Evolutionary conservation across 2,329 filamentous ascomycete genomes (phyloP).

Genomic region (Xylaria sp.): DNA sequence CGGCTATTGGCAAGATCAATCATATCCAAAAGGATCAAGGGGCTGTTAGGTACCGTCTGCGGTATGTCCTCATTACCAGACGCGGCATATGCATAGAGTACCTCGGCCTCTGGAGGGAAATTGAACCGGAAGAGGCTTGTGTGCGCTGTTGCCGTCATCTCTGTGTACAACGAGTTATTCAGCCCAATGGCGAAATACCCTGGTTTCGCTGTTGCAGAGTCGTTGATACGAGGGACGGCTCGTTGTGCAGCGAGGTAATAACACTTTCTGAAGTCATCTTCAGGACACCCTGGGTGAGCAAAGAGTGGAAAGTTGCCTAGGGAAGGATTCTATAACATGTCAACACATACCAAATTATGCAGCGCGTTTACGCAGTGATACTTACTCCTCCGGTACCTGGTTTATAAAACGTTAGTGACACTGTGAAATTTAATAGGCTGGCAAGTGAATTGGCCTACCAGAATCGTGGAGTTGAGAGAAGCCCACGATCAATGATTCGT

Average conservation of each 20-base stretch:
- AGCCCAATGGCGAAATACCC: conserved; percentile 71
- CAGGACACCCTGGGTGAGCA: conserved; percentile 61
- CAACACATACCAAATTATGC: conserved; percentile 27
- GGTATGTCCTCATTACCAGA: conserved; percentile 11
- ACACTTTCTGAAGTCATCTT: conserved; percentile 62
- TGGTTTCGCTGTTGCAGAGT: conserved; percentile 63
- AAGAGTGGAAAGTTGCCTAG: conserved; percentile 66
- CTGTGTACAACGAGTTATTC: conserved; percentile 65
- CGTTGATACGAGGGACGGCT: conserved; percentile 60
- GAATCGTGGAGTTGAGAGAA: conserved; percentile 52
- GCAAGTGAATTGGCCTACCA: conserved; percentile 38
- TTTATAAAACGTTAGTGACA: conserved; percentile 11
- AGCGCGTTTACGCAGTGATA: conserved; percentile 14
- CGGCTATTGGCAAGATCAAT: conserved; percentile 66
- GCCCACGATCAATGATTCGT: conserved; percentile 49
- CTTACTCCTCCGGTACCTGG: conserved; percentile 51
- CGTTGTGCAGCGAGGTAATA: conserved; percentile 61
- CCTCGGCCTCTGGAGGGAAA: conserved; percentile 56
- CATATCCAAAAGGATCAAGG: conserved; percentile 70
- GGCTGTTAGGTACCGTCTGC: conserved; percentile 55
- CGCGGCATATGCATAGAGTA: conserved; percentile 41
- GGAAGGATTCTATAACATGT: conserved; percentile 54
- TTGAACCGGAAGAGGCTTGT: conserved; percentile 70
- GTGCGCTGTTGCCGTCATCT: conserved; percentile 71
- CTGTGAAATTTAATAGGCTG: not conserved